Conservation (phyloP, 1,284 basidiomycete species). For the Cystobasidiaceae sp. region DNA sequence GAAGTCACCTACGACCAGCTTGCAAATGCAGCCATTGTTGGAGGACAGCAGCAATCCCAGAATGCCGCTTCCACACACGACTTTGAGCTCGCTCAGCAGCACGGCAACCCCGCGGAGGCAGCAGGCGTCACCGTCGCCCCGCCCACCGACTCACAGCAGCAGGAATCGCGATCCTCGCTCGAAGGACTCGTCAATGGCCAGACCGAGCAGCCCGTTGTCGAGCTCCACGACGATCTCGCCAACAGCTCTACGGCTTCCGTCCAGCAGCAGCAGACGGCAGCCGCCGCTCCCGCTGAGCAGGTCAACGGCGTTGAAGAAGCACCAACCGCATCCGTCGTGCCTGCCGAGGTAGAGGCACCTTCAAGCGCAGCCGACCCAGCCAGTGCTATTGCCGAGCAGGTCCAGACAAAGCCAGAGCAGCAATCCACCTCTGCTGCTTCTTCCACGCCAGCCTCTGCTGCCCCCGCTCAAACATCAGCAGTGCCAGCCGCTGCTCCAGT, state of each 20-base stretch:
- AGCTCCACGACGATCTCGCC: slow-evolving; percentile 33
- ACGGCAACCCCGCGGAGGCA: slow-evolving; percentile 14
- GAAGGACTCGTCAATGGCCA: slow-evolving; percentile 34
- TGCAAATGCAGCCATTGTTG: slow-evolving; percentile 1
- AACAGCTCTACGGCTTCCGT: neutral
- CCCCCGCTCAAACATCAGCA: slow-evolving; percentile 45
- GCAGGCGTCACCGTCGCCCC: slow-evolving; percentile 25
- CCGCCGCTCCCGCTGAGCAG: slow-evolving; percentile 14
- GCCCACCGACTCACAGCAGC: slow-evolving; percentile 9
- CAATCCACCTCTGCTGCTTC: slow-evolving; percentile 2
- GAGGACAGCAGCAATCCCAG: neutral
- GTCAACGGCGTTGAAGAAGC: slow-evolving; percentile 27
- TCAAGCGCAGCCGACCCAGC: slow-evolving; percentile 45
- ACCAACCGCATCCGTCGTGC: slow-evolving; percentile 41
- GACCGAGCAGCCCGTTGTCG: slow-evolving; percentile 40
- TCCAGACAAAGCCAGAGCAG: neutral
- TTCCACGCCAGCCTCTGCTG: slow-evolving; percentile 48
- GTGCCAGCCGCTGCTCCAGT: slow-evolving; percentile 15
- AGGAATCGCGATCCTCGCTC: slow-evolving; percentile 6
- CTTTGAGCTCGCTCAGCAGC: slow-evolving; percentile 23
- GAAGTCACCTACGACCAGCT: slow-evolving; percentile 1
- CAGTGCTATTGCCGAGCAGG: slow-evolving; percentile 33
- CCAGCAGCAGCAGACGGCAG: slow-evolving; percentile 4
- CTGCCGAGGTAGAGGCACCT: slow-evolving; percentile 45
- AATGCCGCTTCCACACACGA: slow-evolving; percentile 7